phyloP scores from a whole-genome alignment of 192 early-diverging fungal species.

The Coemansia sp. region DNA sequence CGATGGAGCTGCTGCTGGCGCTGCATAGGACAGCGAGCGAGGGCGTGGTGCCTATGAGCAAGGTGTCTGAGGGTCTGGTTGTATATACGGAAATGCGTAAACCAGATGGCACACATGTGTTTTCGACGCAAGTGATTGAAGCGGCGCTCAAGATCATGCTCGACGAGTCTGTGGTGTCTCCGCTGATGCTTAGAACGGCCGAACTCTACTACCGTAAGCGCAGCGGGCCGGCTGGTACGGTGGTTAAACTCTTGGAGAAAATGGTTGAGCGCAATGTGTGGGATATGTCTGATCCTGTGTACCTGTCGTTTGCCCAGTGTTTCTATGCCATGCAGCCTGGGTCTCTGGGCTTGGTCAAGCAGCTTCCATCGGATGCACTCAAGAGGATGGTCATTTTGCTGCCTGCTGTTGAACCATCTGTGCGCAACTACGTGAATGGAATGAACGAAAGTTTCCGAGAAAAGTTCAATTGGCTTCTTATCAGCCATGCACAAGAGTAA shows the following conservation, averaged over 20 bases:
- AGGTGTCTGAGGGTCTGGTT: not conserved
- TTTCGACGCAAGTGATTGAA: conserved; percentile 25
- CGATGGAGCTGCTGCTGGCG: conserved; percentile 45
- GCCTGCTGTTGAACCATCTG: conserved; percentile 6
- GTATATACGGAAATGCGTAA: conserved; percentile 27
- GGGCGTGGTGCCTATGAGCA: not conserved
- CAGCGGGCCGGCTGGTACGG: conserved; percentile 27
- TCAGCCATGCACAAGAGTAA: not conserved
- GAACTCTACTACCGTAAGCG: conserved; percentile 25
- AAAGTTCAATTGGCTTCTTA: conserved; percentile 35
- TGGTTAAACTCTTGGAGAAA: conserved; percentile 23
- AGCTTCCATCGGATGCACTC: conserved; percentile 30
- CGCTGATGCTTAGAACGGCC: conserved; percentile 43
- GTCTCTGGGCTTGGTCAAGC: conserved; percentile 35
- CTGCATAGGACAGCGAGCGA: conserved; percentile 25
- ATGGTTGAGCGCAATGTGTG: conserved; percentile 49
- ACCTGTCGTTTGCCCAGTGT: conserved; percentile 24
- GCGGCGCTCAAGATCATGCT: conserved; percentile 39
- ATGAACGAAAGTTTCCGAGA: conserved; percentile 35
- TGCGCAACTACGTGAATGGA: conserved; percentile 39
- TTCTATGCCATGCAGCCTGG: conserved; percentile 34
- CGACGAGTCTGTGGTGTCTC: conserved; percentile 26
- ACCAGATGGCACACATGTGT: conserved; percentile 25
- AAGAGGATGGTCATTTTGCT: conserved; percentile 28
- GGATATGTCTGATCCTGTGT: conserved; percentile 28